phyloP scores from a whole-genome alignment of 306 rosid genomes.

The Glycine latifolia region DNA sequence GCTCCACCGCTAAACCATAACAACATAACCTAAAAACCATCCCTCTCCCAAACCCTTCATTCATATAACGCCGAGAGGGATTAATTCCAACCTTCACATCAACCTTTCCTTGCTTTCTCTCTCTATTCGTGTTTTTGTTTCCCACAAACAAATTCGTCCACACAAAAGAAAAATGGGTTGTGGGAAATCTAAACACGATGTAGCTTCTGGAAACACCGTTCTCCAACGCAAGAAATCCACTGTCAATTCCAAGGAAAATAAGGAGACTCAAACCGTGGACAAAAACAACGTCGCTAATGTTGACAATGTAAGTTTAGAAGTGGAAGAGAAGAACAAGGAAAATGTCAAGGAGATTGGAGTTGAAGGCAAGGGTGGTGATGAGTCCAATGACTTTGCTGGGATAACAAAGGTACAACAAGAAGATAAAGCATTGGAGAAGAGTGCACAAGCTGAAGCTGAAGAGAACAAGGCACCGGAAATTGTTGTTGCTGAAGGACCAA shows the following conservation, averaged over 20 bases:
- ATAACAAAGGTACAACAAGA: no score
- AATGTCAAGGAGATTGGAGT: no score
- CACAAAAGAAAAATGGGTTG: slow-evolving; percentile 70
- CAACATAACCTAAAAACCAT: background rate
- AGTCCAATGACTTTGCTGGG: no score
- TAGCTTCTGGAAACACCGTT: slow-evolving; percentile 64
- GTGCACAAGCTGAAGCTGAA: background rate
- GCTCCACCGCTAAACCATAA: slow-evolving; percentile 49
- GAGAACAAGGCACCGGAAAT: background rate
- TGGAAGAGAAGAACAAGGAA: no score
- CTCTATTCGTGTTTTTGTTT: background rate
- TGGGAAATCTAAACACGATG: slow-evolving; percentile 83
- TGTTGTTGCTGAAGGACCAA: background rate
- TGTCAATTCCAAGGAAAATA: background rate
- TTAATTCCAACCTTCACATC: background rate
- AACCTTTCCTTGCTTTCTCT: background rate
- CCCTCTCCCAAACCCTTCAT: background rate
- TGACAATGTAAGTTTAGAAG: background rate
- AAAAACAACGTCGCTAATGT: background rate
- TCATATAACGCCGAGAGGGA: background rate
- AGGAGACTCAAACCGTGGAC: background rate
- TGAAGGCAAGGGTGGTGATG: no score
- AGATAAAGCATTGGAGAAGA: no score
- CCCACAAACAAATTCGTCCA: background rate
- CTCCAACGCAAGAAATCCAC: slow-evolving; percentile 60